Evolutionary conservation across 2,329 filamentous ascomycete genomes (phyloP), one percentile per base, ranked within the genome.

Genomic region (Lecanoromycetidae sp.): DNA sequence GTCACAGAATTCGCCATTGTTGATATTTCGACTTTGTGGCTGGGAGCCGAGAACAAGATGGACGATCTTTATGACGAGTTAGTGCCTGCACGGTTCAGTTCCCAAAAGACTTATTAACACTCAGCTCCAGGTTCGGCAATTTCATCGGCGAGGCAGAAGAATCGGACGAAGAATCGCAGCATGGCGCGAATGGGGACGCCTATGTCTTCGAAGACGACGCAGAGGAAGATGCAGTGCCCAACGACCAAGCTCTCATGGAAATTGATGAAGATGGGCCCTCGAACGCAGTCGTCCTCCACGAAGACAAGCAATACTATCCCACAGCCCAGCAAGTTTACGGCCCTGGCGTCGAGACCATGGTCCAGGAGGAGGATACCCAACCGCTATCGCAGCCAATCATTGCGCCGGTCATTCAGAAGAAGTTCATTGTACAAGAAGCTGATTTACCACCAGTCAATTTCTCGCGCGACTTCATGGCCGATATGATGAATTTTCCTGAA

Each of bases 271-370:
- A 88, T 40, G 87, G 84, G 12, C 85, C 90, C 3, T 95, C 88
- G 4, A 98, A 96, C 64, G 90, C 91, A 43, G 87, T 98, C n/a
- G 77, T 98, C 49, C 76, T 98, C 37, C 91, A 98, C 68, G 91
- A 98, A 72, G 91, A 98, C 69, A 98, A 98, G 66, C 91, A 96
- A 63, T 98, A 98, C 66, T 98, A 98, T 62, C 91, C 91, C 25
- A 94, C 88, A n/a, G 91, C 91, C 48, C 82, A 90, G 61, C 91
- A 98, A 65, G 81, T 94, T 34, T 98, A 96, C 63, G 91, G 91
- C 44, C 76, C 80, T 57, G 88, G 91, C 66, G 91, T 98, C 58
- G 91, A 98, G 68, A 91, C 90, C 1, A 70, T 94, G 65, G 90
- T 98, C 30, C 85, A 96, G 61, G 91, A 98, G 65, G 91, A 96